phyloP scores from a whole-genome alignment of 257 asterid species.

The Leptodermis oblonga region DNA sequence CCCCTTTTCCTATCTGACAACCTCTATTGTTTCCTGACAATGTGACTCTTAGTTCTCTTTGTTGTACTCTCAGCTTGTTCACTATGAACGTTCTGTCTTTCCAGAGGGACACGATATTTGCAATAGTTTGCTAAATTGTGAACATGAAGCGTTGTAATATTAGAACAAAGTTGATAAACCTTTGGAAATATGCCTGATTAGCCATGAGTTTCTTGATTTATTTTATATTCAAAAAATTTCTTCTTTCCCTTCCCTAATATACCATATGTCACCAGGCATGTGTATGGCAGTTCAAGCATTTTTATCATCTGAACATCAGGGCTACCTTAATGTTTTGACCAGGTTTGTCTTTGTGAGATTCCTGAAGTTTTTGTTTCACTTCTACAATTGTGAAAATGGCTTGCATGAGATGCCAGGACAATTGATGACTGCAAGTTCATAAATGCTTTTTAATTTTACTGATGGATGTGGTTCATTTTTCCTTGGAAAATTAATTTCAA shows the following conservation, averaged over 20 bases:
- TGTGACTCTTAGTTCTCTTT: not conserved
- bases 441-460: not conserved
- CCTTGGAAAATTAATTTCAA: not conserved
- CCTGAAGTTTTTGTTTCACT: not conserved
- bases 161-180: not conserved
- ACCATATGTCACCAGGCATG: conserved; percentile 39
- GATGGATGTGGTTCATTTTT: not conserved
- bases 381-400: not conserved
- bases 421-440: not conserved
- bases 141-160: not conserved
- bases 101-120: not conserved
- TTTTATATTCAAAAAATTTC: not conserved
- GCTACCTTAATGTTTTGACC: conserved; percentile 47
- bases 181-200: not conserved
- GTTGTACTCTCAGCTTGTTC: not conserved
- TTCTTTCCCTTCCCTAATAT: conserved; percentile 2
- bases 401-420: not conserved
- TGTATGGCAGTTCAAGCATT: conserved; percentile 81
- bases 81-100: not conserved
- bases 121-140: not conserved
- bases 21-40: not conserved
- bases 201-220: not conserved
- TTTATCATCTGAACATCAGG: conserved; percentile 53
- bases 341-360: conserved; percentile 33
- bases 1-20: not conserved